Base-by-base conservation (phyloP, 148 eudicot genomes). In the Arbutus unedo region DNA sequence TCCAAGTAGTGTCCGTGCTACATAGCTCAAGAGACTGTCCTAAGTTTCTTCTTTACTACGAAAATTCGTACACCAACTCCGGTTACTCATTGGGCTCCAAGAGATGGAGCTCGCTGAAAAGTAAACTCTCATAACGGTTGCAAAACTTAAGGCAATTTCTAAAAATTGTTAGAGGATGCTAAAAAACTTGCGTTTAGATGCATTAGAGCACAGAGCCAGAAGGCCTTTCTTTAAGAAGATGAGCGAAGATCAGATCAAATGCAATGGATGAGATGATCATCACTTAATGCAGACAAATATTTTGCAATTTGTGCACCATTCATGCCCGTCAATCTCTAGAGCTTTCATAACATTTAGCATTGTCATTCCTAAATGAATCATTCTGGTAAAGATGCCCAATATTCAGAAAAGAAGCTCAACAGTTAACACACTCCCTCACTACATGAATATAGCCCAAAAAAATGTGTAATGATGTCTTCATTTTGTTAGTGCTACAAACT, bases 1-100 rank as follows among this genome's bases (percentile, higher is more conserved):
- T n/a, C n/a, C n/a, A n/a, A n/a, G n/a, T n/a, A n/a, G n/a, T n/a
- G n/a, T n/a, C n/a, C n/a, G n/a, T n/a, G n/a, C n/a, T n/a, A n/a
- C n/a, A n/a, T n/a, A n/a, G n/a, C 62, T 54, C 64, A 41, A 57
- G 64, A 56, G 80, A 78, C 67, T 56, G 31, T 38, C 80, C 31
- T 41, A 78, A 18, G 48, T 78, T 78, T 70, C 48, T 31, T 54
- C 31, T 54, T 55, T 47, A 25, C 19, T 31, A 54, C 0, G 23
- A 55, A 77, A 53, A 31, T 25, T 8, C 9, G 13, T 78, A 57
- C 38, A 21, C 7, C 44, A 77, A 18, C 21, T 43, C 8, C 7
- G 9, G 21, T 72, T 19, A 19, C 23, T 0, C 75, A 41, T 19
- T 41, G 16, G 49, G 53, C 64, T 57, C 67, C 41, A 50, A 21